A percentile compares a stretch with the other conserved stretches of the same genome.
Evolutionary conservation across 1,284 basidiomycete genomes (phyloP).

Genomic region (Puccinia coronata): DNA sequence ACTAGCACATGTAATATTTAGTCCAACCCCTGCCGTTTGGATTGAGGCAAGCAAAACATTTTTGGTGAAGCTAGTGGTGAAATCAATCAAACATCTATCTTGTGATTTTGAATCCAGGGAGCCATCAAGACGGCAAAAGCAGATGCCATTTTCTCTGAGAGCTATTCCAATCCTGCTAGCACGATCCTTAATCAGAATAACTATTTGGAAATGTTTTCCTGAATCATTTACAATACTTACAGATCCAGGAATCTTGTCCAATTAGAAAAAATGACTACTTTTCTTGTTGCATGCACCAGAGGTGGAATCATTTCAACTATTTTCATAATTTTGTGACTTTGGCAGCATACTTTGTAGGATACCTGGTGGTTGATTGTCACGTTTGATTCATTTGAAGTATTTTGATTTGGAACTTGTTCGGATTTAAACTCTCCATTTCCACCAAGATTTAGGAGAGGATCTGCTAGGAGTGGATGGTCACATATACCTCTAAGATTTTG

Average conservation of each 20-base stretch:
- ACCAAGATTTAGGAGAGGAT: not conserved
- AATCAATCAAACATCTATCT: not conserved
- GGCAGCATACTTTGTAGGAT: not conserved
- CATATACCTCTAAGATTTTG: not conserved
- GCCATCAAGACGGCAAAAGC: slow-evolving; percentile 3
- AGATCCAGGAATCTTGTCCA: slow-evolving; percentile 1
- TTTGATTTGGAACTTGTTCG: not conserved
- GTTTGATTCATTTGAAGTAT: not conserved
- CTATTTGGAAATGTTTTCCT: not conserved
- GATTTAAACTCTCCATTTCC: not conserved
- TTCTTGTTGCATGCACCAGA: not conserved
- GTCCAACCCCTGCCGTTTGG: not conserved
- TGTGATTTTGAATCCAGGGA: not conserved
- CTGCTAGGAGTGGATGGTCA: too few relatives aligned
- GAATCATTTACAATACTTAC: not conserved
- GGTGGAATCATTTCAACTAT: not conserved
- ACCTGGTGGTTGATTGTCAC: not conserved
- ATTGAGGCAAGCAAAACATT: not conserved
- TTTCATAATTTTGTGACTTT: not conserved
- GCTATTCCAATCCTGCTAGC: not conserved
- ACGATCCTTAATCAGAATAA: not conserved
- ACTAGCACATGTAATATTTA: slow-evolving; percentile 13
- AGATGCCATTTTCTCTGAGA: not conserved
- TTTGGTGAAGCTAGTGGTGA: not conserved
- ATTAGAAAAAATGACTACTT: slow-evolving; percentile 10